Percentiles rank a stretch among this genome's conserved stretches.
Conservation (phyloP, 768 basidiomycete species). For the Lentinula sp. region DNA sequence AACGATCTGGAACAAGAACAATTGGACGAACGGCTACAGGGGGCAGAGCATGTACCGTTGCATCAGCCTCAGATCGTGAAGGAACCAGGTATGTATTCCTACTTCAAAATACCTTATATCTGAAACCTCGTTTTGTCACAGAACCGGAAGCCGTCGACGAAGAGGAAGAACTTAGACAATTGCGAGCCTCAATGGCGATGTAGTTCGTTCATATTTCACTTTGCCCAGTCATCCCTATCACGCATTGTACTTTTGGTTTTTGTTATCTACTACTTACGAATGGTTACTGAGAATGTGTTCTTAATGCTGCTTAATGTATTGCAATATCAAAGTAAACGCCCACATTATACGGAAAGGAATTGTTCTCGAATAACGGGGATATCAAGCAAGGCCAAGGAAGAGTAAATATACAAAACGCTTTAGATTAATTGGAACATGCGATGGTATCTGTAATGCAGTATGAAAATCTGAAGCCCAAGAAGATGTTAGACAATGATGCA, state of each 20-base stretch:
- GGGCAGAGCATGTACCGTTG: conserved; percentile 85
- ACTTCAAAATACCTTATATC: background rate
- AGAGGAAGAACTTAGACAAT: conserved; percentile 78
- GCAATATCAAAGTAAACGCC: background rate
- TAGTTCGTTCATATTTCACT: conserved; percentile 27
- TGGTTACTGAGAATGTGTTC: conserved; percentile 9
- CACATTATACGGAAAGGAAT: background rate
- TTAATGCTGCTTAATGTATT: background rate
- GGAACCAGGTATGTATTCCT: conserved; percentile 40
- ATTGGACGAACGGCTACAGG: conserved; percentile 77
- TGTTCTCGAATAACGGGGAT: background rate
- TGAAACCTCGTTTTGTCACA: conserved; percentile 10
- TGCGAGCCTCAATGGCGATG: conserved; percentile 88
- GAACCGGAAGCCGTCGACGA: conserved; percentile 79
- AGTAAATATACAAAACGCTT: conserved; percentile 5
- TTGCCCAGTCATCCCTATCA: conserved; percentile 11
- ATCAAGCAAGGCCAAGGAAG: conserved; percentile 1
- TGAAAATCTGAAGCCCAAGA: conserved; percentile 19
- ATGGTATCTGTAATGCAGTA: conserved; percentile 24
- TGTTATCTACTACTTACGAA: conserved; percentile 13
- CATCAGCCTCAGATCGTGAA: conserved; percentile 63
- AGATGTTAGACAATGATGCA: conserved; percentile 17
- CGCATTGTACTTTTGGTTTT: conserved; percentile 9
- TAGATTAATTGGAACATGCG: conserved; percentile 21
- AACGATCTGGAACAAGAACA: conserved; percentile 85